Conservation (phyloP, 495 filamentous ascomycete genomes). For the Penicillium pancosmium region DNA sequence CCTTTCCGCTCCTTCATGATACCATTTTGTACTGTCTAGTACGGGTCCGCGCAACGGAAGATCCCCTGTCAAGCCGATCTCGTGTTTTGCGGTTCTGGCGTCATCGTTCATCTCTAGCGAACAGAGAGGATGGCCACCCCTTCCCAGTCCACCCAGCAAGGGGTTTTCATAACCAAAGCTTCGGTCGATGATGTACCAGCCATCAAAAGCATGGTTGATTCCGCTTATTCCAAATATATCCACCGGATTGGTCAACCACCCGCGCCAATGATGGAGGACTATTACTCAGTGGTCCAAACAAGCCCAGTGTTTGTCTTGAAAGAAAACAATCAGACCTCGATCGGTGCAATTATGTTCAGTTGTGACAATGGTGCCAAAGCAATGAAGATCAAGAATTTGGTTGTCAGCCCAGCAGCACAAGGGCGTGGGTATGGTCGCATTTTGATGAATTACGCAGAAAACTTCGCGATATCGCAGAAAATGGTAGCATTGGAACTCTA, state of each 20-base stretch:
- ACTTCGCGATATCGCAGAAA: constrained; percentile 5
- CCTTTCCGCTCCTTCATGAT: no score
- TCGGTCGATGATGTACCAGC: constrained; percentile 23
- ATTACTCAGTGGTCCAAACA: constrained; percentile 20
- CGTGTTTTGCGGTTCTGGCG: no score
- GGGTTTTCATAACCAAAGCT: constrained; percentile 10
- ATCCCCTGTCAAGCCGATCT: no score
- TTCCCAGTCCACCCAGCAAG: background rate
- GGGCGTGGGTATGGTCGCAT: constrained; percentile 36
- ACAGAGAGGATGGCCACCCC: background rate
- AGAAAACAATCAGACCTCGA: background rate
- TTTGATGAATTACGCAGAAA: constrained; percentile 27
- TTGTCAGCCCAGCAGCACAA: constrained; percentile 32
- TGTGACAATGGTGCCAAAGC: constrained; percentile 13
- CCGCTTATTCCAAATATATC: constrained; percentile 42
- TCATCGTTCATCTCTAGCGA: background rate
- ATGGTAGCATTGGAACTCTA: constrained; percentile 26
- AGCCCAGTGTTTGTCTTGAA: constrained; percentile 21
- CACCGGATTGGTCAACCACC: constrained; percentile 39
- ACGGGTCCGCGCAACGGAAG: no score
- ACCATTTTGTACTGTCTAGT: no score
- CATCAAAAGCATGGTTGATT: constrained; percentile 33
- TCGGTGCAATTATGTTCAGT: constrained; percentile 23
- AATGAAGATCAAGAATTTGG: constrained; percentile 39
- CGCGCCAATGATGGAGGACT: constrained; percentile 37